These are phyloP conservation scores for Tulasnella sp. DNA, from an alignment of 768 basidiomycete species.

Conservation along the genomic window DNA sequence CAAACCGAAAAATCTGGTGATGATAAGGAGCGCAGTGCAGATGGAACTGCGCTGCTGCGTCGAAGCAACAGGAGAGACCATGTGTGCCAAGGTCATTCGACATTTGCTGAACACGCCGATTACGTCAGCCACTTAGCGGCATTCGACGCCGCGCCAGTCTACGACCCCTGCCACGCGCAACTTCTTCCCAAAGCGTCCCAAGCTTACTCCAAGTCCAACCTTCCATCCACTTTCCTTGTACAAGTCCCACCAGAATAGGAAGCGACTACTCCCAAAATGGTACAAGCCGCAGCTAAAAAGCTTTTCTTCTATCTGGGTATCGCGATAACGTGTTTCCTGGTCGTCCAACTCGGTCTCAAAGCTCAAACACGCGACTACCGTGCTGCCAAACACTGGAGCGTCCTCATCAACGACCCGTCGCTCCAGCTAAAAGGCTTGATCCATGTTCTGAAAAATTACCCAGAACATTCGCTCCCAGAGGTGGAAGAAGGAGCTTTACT, in stretches of 20 bases:
- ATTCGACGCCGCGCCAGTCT: not conserved
- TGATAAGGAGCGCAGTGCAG: not conserved
- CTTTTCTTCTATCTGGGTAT: not conserved
- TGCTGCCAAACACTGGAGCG: not conserved
- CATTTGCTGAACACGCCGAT: not conserved
- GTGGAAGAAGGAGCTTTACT: not conserved
- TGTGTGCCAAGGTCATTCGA: not conserved
- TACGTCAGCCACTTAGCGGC: not conserved
- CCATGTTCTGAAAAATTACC: slow-evolving; percentile 10
- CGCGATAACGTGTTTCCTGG: not conserved
- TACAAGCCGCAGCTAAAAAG: not conserved
- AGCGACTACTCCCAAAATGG: not conserved
- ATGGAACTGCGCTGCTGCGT: not conserved
- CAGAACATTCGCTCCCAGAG: slow-evolving; percentile 3
- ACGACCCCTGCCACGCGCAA: not conserved
- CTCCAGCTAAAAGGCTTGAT: slow-evolving; percentile 6
- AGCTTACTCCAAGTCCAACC: not conserved
- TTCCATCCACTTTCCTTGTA: not conserved
- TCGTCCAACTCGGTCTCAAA: not conserved
- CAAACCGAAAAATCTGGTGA: not conserved
- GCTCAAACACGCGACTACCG: not conserved
- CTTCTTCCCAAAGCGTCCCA: not conserved
- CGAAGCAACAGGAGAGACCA: not conserved
- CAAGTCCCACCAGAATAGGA: not conserved
- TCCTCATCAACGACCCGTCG: slow-evolving; percentile 4